Base-by-base conservation (phyloP, 768 basidiomycete genomes). In the Boletellus sp. region DNA sequence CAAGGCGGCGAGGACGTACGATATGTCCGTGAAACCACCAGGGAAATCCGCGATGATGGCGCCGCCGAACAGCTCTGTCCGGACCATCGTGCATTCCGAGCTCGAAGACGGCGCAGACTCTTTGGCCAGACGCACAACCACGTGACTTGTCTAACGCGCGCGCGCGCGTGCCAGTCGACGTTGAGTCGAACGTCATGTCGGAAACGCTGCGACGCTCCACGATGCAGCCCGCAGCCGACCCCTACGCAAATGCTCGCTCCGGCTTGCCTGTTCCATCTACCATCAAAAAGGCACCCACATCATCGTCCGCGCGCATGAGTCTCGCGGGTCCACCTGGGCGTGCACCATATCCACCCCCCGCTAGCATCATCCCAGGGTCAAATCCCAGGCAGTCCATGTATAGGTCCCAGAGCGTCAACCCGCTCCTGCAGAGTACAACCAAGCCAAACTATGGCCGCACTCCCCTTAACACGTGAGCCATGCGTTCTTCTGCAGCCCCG, bases 191-290 rank as follows among this genome's bases (percentile, higher is more conserved):
- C 19, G 13, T 24, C 51, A 73, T 69, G 63, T 75, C 76, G 61
- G 83, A 83, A 55, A 62, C 70, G 33, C 72, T 75, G 33, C 74
- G 84, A 50, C 78, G 79, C 37, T 83, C 81, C 32, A 77, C 77
- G 2, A 75, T 86, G 72, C 83, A 81, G 45, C 74, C 79, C 19
- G 51, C 75, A 13, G 39, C 70, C 3, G 84, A 85, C 44, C 64
- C 74, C 1, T 69, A 79, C 56, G 73, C 73, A 12, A 78, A 70
- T 57, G 65, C 58, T 28, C 76, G 84, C 39, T 87, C 90, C 3
- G 77, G 80, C 23, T 77, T 93, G 13, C 90, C 90, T 1, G 65
- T 90, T 46, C 88, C 87, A 5, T 79, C 89, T 0, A 85, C 87
- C 0, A 67, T 79, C 52, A 91, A 90, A 74, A 91, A 88, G 64